Evolutionary conservation across 371 early-diverging fungal species (phyloP).

Genomic region (Funneliformis caledonium): DNA sequence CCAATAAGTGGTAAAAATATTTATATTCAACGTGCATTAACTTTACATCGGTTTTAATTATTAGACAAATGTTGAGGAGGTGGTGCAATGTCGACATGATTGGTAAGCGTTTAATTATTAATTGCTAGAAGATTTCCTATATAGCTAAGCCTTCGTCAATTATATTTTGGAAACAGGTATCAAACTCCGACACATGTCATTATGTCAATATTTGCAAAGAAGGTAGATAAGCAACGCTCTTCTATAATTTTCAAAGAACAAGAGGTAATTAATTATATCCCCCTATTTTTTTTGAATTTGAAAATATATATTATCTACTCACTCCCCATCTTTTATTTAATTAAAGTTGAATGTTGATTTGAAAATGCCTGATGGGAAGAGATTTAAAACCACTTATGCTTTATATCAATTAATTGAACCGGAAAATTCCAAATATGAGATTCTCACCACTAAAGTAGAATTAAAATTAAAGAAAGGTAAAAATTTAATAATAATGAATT

Average conservation of each 20-base stretch:
- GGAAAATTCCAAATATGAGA: constrained; percentile 66
- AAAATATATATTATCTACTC: neutral
- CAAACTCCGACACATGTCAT: constrained; percentile 86
- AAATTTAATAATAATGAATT: neutral
- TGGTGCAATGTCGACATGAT: constrained; percentile 84
- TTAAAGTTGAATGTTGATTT: constrained; percentile 55
- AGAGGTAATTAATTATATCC: constrained; percentile 36
- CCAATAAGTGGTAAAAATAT: neutral
- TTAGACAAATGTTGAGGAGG: constrained; percentile 54
- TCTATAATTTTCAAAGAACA: constrained; percentile 63
- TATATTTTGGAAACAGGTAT: constrained; percentile 53
- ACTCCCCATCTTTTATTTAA: neutral
- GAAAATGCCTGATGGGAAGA: constrained; percentile 64
- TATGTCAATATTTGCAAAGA: constrained; percentile 91
- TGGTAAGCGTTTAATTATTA: constrained; percentile 55
- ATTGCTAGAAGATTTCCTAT: neutral
- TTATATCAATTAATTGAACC: constrained; percentile 78
- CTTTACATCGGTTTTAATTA: constrained; percentile 1
- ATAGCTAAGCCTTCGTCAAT: neutral
- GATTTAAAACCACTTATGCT: constrained; percentile 61
- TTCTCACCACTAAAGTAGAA: constrained; percentile 88
- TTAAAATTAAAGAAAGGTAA: constrained; percentile 77
- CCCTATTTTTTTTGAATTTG: neutral
- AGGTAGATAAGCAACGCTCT: constrained; percentile 72
- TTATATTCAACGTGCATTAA: neutral